A percentile compares a stretch with the other conserved stretches of the same genome.
Evolutionary conservation across 306 rosid genomes (phyloP).

Genomic region (Rosa multiflora): DNA sequence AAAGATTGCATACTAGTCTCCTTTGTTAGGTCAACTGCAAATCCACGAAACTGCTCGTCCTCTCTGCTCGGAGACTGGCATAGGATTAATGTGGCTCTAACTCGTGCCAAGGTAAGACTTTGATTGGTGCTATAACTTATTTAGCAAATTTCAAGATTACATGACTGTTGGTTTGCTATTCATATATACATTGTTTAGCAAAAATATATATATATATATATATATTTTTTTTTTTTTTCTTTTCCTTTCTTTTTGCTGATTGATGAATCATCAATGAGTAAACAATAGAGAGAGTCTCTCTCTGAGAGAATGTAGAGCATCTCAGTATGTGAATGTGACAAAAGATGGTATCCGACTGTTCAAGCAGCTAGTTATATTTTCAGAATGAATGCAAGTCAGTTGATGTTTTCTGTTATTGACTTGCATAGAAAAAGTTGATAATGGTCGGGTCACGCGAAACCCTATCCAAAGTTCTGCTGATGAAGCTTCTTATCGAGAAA

Average conservation of each 20-base stretch:
- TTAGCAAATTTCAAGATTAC: background rate
- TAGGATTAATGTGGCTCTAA: slow-evolving; percentile 88
- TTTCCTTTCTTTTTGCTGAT: background rate
- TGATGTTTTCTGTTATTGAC: slow-evolving; percentile 1
- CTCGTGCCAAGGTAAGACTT: slow-evolving; percentile 78
- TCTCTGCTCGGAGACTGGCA: slow-evolving; percentile 98
- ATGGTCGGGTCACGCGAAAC: slow-evolving; percentile 90
- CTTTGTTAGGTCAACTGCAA: slow-evolving; percentile 81
- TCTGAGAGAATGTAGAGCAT: background rate
- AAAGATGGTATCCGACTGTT: background rate
- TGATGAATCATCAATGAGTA: background rate
- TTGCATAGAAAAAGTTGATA: slow-evolving; percentile 74
- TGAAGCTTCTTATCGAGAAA: slow-evolving; percentile 82
- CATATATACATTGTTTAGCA: background rate
- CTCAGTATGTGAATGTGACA: background rate
- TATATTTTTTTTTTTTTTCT: no score
- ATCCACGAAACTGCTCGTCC: slow-evolving; percentile 60
- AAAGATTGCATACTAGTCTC: slow-evolving; percentile 90
- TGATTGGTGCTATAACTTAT: background rate
- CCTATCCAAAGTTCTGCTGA: slow-evolving; percentile 64
- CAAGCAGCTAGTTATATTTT: background rate
- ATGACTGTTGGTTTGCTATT: background rate
- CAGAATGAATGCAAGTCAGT: background rate
- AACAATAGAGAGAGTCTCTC: background rate
- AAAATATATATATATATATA: no score